A percentile compares a stretch with the other conserved stretches of the same genome.
Conservation (phyloP, 192 early-diverging fungal species). For the Coemansia furcata region DNA sequence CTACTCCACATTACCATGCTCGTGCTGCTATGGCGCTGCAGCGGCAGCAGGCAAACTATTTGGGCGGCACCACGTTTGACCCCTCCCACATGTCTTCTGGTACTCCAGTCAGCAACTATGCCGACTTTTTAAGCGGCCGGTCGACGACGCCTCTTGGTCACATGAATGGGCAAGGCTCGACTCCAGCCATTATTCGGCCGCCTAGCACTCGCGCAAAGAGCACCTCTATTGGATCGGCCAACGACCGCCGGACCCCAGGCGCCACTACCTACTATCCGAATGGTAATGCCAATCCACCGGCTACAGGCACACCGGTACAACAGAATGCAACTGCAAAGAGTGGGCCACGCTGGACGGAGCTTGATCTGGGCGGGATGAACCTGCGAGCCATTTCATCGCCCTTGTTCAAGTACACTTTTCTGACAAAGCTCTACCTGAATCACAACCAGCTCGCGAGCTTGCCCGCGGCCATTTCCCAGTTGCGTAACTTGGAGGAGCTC, state of each 20-base stretch:
- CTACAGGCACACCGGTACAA: constrained; percentile 22
- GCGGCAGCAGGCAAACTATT: constrained; percentile 54
- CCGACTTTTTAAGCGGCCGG: constrained; percentile 43
- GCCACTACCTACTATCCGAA: constrained; percentile 13
- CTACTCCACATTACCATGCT: constrained; percentile 87
- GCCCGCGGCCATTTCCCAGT: constrained; percentile 65
- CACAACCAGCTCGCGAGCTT: constrained; percentile 89
- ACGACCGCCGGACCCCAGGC: constrained; percentile 42
- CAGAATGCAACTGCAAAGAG: constrained; percentile 19
- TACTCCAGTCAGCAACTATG: constrained; percentile 51
- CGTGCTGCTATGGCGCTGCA: constrained; percentile 82
- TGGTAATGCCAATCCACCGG: constrained; percentile 12
- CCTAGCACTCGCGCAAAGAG: constrained; percentile 51
- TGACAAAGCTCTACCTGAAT: constrained; percentile 92
- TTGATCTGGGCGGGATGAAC: constrained; percentile 96
- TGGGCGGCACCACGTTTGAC: constrained; percentile 25
- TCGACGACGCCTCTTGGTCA: constrained; percentile 50
- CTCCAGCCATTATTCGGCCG: constrained; percentile 43
- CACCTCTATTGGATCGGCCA: constrained; percentile 40
- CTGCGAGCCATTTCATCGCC: constrained; percentile 74
- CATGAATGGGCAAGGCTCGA: constrained; percentile 38
- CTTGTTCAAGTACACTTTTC: constrained; percentile 80
- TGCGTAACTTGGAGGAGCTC: constrained; percentile 68
- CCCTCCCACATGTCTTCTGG: constrained; percentile 34
- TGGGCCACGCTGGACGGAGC: constrained; percentile 68